phyloP scores from a whole-genome alignment of 2,329 filamentous ascomycete genomes.

The Aspergillus floridensis region DNA sequence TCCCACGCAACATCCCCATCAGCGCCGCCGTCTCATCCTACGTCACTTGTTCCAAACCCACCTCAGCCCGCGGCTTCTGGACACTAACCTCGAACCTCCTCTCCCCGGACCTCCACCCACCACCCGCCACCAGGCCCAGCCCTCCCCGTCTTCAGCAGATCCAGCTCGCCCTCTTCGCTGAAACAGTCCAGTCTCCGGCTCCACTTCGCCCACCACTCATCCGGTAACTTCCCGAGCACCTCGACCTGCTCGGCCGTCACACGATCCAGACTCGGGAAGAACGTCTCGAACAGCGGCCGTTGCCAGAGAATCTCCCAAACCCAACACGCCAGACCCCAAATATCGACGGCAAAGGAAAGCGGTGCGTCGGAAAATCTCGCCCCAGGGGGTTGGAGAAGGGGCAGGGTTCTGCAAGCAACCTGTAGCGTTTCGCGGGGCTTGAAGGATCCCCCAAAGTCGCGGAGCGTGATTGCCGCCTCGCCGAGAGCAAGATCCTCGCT shows the following conservation, averaged over 20 bases:
- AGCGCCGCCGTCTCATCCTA: constrained; percentile 23
- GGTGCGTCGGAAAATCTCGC: constrained; percentile 32
- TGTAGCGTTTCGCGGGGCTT: not conserved
- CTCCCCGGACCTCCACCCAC: constrained; percentile 13
- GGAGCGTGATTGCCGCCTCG: not conserved
- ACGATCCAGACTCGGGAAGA: constrained; percentile 22
- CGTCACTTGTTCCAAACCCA: constrained; percentile 14
- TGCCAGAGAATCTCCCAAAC: constrained; percentile 38
- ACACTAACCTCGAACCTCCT: constrained; percentile 21
- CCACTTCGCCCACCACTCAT: constrained; percentile 28
- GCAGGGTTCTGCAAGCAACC: constrained; percentile 23
- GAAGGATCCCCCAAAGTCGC: not conserved
- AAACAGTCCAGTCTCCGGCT: constrained; percentile 17
- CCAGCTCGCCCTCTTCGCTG: constrained; percentile 20
- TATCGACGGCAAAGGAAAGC: constrained; percentile 37
- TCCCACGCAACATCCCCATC: constrained; percentile 22
- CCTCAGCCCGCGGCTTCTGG: constrained; percentile 25
- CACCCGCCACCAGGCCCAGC: not conserved
- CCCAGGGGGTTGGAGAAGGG: constrained; percentile 34
- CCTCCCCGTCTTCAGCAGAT: constrained; percentile 5
- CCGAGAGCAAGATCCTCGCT: not conserved
- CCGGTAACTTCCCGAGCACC: constrained; percentile 25
- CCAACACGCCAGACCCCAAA: constrained; percentile 38
- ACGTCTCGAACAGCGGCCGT: constrained; percentile 26
- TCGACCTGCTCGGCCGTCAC: constrained; percentile 30